These are phyloP conservation scores for Pontederia crassipes DNA, from an alignment of 176 grass and related monocot species.

Conservation along the genomic window DNA sequence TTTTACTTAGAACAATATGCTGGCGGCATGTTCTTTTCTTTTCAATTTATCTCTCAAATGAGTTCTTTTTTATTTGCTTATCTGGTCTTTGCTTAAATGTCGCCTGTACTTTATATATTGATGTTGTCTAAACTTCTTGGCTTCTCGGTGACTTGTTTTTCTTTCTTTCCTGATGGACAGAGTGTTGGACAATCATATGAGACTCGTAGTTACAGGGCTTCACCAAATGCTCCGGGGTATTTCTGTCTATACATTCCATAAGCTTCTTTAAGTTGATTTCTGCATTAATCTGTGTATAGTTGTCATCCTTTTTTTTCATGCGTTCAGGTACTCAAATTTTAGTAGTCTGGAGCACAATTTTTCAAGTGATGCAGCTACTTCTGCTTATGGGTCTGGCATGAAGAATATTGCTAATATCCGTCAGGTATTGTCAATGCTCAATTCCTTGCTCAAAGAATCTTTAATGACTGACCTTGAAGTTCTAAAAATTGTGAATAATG, in stretches of 20 bases:
- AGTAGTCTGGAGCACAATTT: constrained; percentile 48
- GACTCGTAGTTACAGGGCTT: constrained; percentile 37
- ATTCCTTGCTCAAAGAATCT: no score
- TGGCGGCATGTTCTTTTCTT: no score
- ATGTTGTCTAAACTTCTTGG: not conserved
- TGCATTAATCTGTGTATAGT: not conserved
- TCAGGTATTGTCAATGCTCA: constrained; percentile 32
- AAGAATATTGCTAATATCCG: constrained; percentile 58
- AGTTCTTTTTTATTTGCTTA: constrained; percentile 22
- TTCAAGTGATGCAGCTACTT: constrained; percentile 47
- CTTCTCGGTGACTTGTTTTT: not conserved
- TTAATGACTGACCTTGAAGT: no score
- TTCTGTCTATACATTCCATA: not conserved
- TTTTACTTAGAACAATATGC: no score
- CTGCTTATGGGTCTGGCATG: constrained; percentile 46
- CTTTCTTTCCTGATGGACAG: constrained; percentile 10
- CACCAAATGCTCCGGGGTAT: constrained; percentile 33
- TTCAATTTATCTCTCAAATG: not conserved
- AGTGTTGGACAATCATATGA: constrained; percentile 41
- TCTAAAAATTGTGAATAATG: no score
- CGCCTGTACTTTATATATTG: constrained; percentile 1
- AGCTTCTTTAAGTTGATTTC: not conserved
- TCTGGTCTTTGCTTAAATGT: constrained; percentile 24
- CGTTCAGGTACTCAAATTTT: constrained; percentile 33
- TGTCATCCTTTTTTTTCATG: not conserved